Evolutionary conservation across 306 rosid species (phyloP), one percentile per base, ranked within the genome.

Genomic region (Prunus persica): DNA sequence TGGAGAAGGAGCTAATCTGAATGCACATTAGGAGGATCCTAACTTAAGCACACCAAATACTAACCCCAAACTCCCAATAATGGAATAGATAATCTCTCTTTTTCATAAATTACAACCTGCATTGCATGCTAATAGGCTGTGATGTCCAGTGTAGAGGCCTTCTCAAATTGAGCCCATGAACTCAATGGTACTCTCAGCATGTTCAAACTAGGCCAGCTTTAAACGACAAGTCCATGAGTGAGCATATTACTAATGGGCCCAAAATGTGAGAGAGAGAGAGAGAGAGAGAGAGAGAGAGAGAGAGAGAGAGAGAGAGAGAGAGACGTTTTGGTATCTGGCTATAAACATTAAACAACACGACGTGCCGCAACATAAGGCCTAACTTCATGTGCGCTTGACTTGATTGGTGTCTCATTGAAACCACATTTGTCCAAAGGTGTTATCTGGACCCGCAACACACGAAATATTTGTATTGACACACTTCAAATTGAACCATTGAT

Each of bases 331-430:
- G 46, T 3, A 8, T 8, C 43, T 38, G 43, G 43, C 43, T 14
- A 11, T 5, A 27, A 24, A 8, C 14, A 13, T 11, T 22, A 25
- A 27, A 62, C 66, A 27, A 62, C 43, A 69, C 70, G 75, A 68
- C 80, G 81, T 73, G 87, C 45, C 67, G 85, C 83, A 78, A 74
- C 85, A 60, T 57, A 69, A 73, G 62, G 76, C 78, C 76, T 56
- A 60, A 25, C 9, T 60, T 11, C 65, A 60, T 60, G 34, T 5
- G 30, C 65, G 3, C 3, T 28, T 15, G 67, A 63, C 45, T 63
- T 30, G 30, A 11, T 7, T 25, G 43, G 20, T 63, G 38, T 6
- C 45, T 20, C 45, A 15, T 27, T 62, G 6, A 28, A 62, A 28
- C 67, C 11, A 15, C 20, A 62, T 62, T 30, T 41, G 3, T 60